These are phyloP conservation scores for Cryptosporidium tyzzeri DNA, from an alignment of 169 alveolate species.

Conservation along the genomic window DNA sequence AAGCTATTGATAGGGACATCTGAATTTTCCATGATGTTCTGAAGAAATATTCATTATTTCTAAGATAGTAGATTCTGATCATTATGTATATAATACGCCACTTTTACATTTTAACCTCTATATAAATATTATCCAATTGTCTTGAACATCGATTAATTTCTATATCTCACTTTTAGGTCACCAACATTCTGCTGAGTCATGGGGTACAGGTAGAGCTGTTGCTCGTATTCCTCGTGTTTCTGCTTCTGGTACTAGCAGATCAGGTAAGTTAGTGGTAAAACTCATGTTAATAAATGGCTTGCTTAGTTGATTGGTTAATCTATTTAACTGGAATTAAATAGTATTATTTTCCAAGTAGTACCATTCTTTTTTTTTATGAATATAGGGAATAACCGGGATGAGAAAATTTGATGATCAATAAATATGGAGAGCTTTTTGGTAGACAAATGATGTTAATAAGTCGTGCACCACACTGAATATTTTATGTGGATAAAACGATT, in stretches of 20 bases:
- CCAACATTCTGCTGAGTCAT: slow-evolving; percentile 98
- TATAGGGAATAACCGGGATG: too few species aligned
- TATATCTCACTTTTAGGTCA: slow-evolving; percentile 84
- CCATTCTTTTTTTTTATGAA: too few species aligned
- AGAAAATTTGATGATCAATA: not conserved
- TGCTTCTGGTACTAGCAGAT: slow-evolving; percentile 98
- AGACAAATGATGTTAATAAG: slow-evolving; percentile 63
- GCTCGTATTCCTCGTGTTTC: slow-evolving; percentile 99
- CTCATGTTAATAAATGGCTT: not conserved
- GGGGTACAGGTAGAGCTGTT: slow-evolving; percentile 99
- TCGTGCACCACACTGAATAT: slow-evolving; percentile 77
- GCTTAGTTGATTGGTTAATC: not conserved
- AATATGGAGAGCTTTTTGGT: not conserved
- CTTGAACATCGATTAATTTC: not conserved
- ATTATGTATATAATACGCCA: not conserved
- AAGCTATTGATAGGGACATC: slow-evolving; percentile 74
- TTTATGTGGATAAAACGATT: slow-evolving; percentile 66
- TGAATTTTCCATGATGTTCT: slow-evolving; percentile 19
- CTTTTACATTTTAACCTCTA: not conserved
- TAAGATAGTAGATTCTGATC: slow-evolving; percentile 75
- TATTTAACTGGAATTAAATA: not conserved
- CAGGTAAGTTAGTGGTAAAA: slow-evolving; percentile 78
- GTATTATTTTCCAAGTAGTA: not conserved
- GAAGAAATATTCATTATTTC: slow-evolving; percentile 43
- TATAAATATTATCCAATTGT: not conserved